Evolutionary conservation across 371 early-diverging fungal species (phyloP), one percentile per base, ranked within the genome.

Genomic region (Mucor piriformis): DNA sequence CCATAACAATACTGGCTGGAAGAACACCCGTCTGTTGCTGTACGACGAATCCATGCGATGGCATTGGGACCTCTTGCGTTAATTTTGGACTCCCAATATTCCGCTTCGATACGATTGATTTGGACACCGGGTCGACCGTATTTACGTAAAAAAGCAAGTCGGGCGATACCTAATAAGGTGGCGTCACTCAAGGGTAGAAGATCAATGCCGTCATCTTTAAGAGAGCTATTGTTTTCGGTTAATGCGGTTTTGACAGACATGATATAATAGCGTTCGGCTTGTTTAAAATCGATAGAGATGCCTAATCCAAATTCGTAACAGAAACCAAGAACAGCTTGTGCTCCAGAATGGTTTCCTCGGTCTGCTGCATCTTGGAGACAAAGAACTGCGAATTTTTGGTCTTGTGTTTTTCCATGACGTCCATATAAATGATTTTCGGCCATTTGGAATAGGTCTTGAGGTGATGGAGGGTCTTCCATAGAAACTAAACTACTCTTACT

Each of bases 241-340:
- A 84, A 63, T 7, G 85, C 79, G 61, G 83, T 76, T 52, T 62
- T 61, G 49, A 58, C 49, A 15, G 68, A 55, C 25, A 56, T n/a
- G 73, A 83, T 48, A 65, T 93, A 92, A 48, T 81, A 66, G 8
- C 57, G 56, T 49, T 92, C 93, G 24, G 90, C 71, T 32, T 52
- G 32, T 18, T 67, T 66, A 66, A 79, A 84, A 57, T 91, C 82
- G 13, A 64, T 72, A 3, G 61, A 54, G 8, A 79, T 64, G 6
- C 92, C 93, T 6, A 91, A 72, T 3, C 92, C 93, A 74, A 93
- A 93, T 63, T 96, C 97, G 67, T 80, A 81, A 52, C 89, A 88
- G 50, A 88, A 88, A 21, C 85, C 89, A 21, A 88, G 72, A 2
- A 84, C 68, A 10, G 82, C 84, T 33, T 69, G 70, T 11, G 88